Evolutionary conservation across 805 yeast genomes (phyloP).

Genomic region (Sugiyamaella smithiae): DNA sequence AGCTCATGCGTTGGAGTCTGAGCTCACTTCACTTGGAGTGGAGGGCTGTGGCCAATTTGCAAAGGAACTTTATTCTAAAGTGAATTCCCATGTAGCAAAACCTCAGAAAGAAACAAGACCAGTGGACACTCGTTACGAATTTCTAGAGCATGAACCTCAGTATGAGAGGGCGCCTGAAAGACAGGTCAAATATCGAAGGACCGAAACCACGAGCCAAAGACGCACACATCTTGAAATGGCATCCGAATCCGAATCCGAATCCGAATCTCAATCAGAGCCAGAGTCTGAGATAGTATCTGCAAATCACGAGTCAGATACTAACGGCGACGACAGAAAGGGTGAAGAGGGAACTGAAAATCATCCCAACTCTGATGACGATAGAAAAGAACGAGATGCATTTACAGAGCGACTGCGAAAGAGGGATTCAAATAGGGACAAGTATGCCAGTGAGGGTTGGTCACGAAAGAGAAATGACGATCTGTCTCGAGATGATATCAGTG

Average conservation of each 20-base stretch:
- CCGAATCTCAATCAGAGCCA: slow-evolving; percentile 1
- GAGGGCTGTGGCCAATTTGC: slow-evolving; percentile 22
- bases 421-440: slow-evolving; percentile 18
- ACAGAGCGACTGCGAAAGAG: slow-evolving; percentile 27
- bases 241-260: slow-evolving; percentile 7
- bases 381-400: slow-evolving; percentile 33
- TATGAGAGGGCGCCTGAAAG: background rate
- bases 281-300: background rate
- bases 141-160: slow-evolving; percentile 7
- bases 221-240: background rate
- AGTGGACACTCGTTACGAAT: slow-evolving; percentile 15
- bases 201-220: background rate
- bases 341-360: background rate
- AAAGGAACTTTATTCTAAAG: slow-evolving; percentile 18
- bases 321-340: background rate
- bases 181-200: background rate
- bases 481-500: slow-evolving; percentile 20
- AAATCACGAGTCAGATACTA: background rate
- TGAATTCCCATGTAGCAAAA: slow-evolving; percentile 7
- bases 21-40: slow-evolving; percentile 27
- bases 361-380: slow-evolving; percentile 32
- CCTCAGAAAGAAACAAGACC: slow-evolving; percentile 1
- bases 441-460: background rate
- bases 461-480: slow-evolving; percentile 4
- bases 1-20: slow-evolving; percentile 11